A percentile compares a stretch with the other conserved stretches of the same genome.
phyloP scores from a whole-genome alignment of 2,329 filamentous ascomycete genomes.

The Cercospora sesami region DNA sequence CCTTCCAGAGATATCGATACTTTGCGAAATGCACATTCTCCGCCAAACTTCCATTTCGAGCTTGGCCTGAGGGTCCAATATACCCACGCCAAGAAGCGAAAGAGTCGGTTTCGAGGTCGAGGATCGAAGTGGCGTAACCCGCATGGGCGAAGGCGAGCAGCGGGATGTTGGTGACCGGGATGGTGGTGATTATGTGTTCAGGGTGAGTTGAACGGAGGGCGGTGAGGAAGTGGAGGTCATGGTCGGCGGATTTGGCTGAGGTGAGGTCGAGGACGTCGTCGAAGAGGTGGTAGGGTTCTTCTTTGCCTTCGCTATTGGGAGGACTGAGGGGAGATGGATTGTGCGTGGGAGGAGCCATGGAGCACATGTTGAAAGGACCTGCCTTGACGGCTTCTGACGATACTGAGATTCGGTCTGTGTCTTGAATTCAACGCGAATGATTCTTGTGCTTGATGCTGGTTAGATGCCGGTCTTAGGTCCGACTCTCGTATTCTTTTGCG shows the following conservation, averaged over 20 bases:
- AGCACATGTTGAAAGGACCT: not conserved
- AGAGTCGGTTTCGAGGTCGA: slow-evolving; percentile 43
- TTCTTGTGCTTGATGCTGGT: not conserved
- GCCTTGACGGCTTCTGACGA: not conserved
- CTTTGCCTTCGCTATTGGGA: not conserved
- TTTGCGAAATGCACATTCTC: slow-evolving; percentile 45
- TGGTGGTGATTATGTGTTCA: slow-evolving; percentile 41
- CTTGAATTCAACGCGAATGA: not conserved
- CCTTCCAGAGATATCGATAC: slow-evolving; percentile 43
- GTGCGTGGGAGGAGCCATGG: not conserved
- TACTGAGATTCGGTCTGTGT: not conserved
- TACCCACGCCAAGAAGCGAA: slow-evolving; percentile 44
- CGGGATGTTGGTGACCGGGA: slow-evolving; percentile 42
- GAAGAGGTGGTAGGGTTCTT: slow-evolving; percentile 37
- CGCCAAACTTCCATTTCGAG: slow-evolving; percentile 39
- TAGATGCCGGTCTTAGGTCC: not conserved
- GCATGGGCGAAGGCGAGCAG: slow-evolving; percentile 46
- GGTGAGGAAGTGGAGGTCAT: slow-evolving; percentile 44
- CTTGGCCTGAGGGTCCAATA: slow-evolving; percentile 32
- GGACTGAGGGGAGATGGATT: not conserved
- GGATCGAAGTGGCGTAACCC: slow-evolving; percentile 43
- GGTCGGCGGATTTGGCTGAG: slow-evolving; percentile 41
- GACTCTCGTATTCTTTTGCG: not conserved
- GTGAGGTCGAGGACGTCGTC: slow-evolving; percentile 40
- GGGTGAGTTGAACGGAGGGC: slow-evolving; percentile 42